Percentiles rank a stretch among this genome's conserved stretches.
phyloP scores from a whole-genome alignment of 2,329 filamentous ascomycete genomes.

The Sclerotinia trifoliorum region DNA sequence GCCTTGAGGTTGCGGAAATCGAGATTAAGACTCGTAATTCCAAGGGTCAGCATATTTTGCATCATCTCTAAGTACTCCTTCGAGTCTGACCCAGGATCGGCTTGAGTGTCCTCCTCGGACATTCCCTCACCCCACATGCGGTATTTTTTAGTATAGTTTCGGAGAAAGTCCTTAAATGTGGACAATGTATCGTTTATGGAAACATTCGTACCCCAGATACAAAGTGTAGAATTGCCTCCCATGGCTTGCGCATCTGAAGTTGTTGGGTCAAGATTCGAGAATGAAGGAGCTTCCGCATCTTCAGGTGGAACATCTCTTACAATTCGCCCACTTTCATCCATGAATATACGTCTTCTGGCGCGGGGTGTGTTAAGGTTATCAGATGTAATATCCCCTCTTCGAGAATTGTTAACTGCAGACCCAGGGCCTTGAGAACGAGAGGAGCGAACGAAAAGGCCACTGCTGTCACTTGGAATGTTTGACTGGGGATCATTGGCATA shows the following conservation, averaged over 20 bases:
- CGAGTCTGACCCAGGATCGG: constrained; percentile 68
- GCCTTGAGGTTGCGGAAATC: constrained; percentile 87
- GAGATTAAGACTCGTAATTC: constrained; percentile 79
- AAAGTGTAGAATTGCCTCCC: constrained; percentile 74
- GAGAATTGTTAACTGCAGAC: constrained; percentile 55
- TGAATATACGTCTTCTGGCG: constrained; percentile 54
- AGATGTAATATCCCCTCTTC: constrained; percentile 84
- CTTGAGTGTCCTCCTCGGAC: constrained; percentile 69
- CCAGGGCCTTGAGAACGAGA: constrained; percentile 51
- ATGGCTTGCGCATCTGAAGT: constrained; percentile 90
- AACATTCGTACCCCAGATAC: constrained; percentile 97
- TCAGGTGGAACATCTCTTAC: constrained; percentile 52
- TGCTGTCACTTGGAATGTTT: constrained; percentile 78
- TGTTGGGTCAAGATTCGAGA: constrained; percentile 67
- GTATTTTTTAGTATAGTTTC: constrained; percentile 91
- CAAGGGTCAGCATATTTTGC: constrained; percentile 86
- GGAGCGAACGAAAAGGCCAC: constrained; percentile 78
- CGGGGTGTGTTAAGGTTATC: constrained; percentile 62
- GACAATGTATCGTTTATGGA: constrained; percentile 87
- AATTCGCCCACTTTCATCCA: constrained; percentile 56
- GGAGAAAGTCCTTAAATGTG: constrained; percentile 86
- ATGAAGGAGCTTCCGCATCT: constrained; percentile 60
- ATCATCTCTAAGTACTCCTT: constrained; percentile 83
- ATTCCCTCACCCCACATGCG: constrained; percentile 88
- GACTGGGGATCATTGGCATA: constrained; percentile 55